Conservation (phyloP, 2,329 filamentous ascomycete species). For the Lasiodiplodia gonubiensis region DNA sequence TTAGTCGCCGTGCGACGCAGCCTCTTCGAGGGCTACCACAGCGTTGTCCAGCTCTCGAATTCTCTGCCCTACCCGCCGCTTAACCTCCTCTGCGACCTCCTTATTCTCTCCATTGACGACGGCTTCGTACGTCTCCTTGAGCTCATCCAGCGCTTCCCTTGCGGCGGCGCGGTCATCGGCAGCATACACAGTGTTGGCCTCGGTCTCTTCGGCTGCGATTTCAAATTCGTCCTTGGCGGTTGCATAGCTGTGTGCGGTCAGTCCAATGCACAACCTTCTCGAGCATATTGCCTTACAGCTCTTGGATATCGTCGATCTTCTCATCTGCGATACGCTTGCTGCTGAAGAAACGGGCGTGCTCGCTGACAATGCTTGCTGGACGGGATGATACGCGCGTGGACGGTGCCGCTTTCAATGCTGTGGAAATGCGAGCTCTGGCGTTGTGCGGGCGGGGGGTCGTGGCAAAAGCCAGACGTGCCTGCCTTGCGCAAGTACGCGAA, state of each 20-base stretch:
- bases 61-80: constrained; percentile 56
- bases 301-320: constrained; percentile 43
- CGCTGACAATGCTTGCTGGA: constrained; percentile 14
- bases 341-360: constrained; percentile 17
- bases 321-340: constrained; percentile 33
- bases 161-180: constrained; percentile 60
- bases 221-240: constrained; percentile 54
- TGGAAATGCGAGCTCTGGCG: constrained; percentile 5
- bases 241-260: constrained; percentile 35
- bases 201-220: constrained; percentile 58
- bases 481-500: constrained; percentile 6
- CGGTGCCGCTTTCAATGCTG: neutral
- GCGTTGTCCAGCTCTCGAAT: constrained; percentile 61
- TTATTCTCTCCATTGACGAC: constrained; percentile 50
- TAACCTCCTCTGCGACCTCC: constrained; percentile 57
- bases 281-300: constrained; percentile 35
- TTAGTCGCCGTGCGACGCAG: constrained; percentile 39
- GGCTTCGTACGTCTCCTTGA: constrained; percentile 55
- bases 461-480: constrained; percentile 12
- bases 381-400: neutral
- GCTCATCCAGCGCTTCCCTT: constrained; percentile 56
- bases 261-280: neutral
- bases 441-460: constrained; percentile 15
- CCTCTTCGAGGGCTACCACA: constrained; percentile 58
- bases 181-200: constrained; percentile 62